These are phyloP conservation scores for Saturnispora quitensis DNA, from an alignment of 805 yeast genomes.

Conservation along the genomic window DNA sequence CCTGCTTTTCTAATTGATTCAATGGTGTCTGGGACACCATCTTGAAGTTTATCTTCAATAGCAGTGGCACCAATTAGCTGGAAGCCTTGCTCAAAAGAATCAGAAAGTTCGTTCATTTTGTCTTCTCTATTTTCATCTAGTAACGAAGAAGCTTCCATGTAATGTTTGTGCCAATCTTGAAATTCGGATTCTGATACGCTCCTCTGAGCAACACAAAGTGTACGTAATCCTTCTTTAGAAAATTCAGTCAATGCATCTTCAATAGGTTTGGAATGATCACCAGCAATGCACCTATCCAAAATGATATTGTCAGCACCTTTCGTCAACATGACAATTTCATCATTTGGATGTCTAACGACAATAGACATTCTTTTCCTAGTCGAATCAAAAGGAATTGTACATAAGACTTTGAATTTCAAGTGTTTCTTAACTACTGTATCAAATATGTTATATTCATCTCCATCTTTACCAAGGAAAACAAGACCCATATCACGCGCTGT, in stretches of 20 bases:
- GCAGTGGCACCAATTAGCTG: conserved; percentile 69
- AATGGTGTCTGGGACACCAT: conserved; percentile 70
- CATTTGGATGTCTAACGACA: conserved; percentile 38
- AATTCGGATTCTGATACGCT: conserved; percentile 39
- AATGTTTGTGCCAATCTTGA: conserved; percentile 45
- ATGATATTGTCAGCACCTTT: conserved; percentile 78
- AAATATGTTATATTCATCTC: conserved; percentile 37
- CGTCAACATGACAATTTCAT: conserved; percentile 37
- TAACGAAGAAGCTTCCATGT: conserved; percentile 47
- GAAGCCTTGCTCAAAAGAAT: conserved; percentile 50
- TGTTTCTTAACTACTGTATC: conserved; percentile 35
- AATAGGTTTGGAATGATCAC: conserved; percentile 31
- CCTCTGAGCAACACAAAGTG: conserved; percentile 59
- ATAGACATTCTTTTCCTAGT: conserved; percentile 75
- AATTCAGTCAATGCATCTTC: conserved; percentile 56
- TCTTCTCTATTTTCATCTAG: conserved; percentile 52
- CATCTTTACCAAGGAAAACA: conserved; percentile 45
- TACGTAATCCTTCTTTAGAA: conserved; percentile 72
- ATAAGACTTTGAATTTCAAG: conserved; percentile 40
- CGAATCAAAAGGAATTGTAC: conserved; percentile 56
- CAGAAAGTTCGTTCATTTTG: conserved; percentile 42
- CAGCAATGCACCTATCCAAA: conserved; percentile 32
- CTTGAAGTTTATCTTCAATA: conserved; percentile 70
- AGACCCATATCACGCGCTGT: conserved; percentile 69
- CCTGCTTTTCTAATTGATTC: conserved; percentile 61